Percentiles rank a stretch among this genome's conserved stretches.
These are phyloP conservation scores for Claviceps spartinae DNA, from an alignment of 2,329 filamentous ascomycete genomes.

Conservation along the genomic window DNA sequence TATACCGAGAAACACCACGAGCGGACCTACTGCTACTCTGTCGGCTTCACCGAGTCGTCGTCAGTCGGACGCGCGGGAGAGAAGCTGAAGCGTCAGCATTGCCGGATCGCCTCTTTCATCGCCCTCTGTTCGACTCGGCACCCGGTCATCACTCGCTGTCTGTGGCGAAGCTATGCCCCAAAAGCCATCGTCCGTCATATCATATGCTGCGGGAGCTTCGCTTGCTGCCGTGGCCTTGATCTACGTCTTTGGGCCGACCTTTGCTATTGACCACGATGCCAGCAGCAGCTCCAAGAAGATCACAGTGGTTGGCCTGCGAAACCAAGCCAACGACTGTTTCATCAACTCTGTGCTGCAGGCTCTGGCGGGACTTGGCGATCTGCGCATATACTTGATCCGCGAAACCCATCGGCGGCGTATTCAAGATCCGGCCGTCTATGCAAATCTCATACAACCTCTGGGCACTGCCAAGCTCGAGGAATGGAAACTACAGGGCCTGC, in stretches of 20 bases:
- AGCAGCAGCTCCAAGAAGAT: conserved; percentile 54
- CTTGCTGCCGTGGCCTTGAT: conserved; percentile 89
- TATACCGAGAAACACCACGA: not conserved
- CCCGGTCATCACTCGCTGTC: not conserved
- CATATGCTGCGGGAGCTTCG: conserved; percentile 89
- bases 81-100: not conserved
- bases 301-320: conserved; percentile 75
- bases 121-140: conserved; percentile 4
- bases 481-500: conserved; percentile 55
- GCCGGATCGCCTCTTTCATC: not conserved
- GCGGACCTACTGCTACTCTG: not conserved
- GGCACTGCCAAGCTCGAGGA: conserved; percentile 29
- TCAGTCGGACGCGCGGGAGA: not conserved
- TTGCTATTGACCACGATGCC: conserved; percentile 76
- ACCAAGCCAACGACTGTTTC: conserved; percentile 90
- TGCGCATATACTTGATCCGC: conserved; percentile 82
- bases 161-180: conserved; percentile 19
- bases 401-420: conserved; percentile 76
- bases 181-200: conserved; percentile 38
- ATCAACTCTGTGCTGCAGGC: conserved; percentile 96
- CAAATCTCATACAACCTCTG: conserved; percentile 40
- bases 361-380: conserved; percentile 75
- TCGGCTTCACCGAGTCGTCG: not conserved
- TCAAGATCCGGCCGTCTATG: conserved; percentile 65
- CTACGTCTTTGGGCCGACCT: conserved; percentile 97